Conservation (phyloP, 768 basidiomycete genomes). For the Tulasnella sp. region DNA sequence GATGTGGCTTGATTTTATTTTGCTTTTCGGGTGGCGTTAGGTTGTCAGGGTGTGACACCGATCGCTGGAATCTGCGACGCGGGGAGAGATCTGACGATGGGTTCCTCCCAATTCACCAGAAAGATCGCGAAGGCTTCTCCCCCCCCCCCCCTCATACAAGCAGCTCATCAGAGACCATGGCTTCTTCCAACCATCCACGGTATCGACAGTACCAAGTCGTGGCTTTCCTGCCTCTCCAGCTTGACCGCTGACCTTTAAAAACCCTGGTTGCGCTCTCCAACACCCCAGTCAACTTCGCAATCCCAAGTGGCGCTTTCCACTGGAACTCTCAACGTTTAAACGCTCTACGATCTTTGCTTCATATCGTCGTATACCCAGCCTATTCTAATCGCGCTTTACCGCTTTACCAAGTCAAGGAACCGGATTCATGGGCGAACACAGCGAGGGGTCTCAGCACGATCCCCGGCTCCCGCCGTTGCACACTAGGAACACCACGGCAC, state of each 20-base stretch:
- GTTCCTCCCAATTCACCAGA: background rate
- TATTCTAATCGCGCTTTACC: background rate
- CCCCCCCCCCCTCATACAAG: background rate
- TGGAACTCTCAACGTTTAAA: background rate
- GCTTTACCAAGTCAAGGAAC: background rate
- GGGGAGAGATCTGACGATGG: background rate
- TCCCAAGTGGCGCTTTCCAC: background rate
- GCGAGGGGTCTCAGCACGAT: background rate
- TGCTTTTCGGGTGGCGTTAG: background rate
- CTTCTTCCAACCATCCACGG: background rate
- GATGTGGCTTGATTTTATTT: background rate
- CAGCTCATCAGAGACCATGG: background rate
- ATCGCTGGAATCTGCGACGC: background rate
- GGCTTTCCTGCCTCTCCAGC: background rate
- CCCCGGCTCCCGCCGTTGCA: background rate
- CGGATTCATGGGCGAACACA: background rate
- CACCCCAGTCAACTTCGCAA: background rate
- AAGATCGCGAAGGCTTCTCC: background rate
- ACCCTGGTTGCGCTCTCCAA: background rate
- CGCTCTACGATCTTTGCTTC: background rate
- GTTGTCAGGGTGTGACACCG: background rate
- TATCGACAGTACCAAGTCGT: background rate
- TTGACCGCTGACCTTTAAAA: background rate
- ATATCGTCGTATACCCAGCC: background rate
- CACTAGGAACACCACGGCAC: background rate